Percentiles rank a stretch among this genome's conserved stretches.
phyloP scores from a whole-genome alignment of 352 stramenopile genomes.

The Pythium folliculosum region DNA sequence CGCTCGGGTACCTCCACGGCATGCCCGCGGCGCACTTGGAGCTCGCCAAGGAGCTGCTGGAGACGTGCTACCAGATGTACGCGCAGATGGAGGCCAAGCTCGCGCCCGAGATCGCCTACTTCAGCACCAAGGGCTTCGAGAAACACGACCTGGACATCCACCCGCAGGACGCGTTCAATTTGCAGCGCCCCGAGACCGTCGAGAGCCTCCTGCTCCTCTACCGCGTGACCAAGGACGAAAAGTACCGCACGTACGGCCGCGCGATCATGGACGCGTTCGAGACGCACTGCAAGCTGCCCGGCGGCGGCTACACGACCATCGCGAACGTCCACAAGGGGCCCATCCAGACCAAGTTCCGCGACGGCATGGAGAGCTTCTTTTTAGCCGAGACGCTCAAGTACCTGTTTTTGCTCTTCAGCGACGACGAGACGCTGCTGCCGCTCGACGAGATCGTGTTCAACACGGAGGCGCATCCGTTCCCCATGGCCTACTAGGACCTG shows the following conservation, averaged over 20 bases:
- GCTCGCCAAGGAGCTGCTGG: conserved; percentile 76
- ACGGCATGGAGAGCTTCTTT: conserved; percentile 93
- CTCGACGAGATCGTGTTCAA: conserved; percentile 90
- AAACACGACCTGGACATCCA: conserved; percentile 59
- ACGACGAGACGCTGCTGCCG: conserved; percentile 69
- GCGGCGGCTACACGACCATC: conserved; percentile 67
- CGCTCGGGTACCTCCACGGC: conserved; percentile 75
- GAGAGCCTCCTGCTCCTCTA: conserved; percentile 93
- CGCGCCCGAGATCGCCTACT: conserved; percentile 86
- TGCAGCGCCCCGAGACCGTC: conserved; percentile 90
- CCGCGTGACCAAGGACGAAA: conserved; percentile 86
- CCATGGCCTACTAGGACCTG: conserved; percentile 36
- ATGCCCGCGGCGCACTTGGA: conserved; percentile 63
- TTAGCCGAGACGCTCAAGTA: conserved; percentile 95
- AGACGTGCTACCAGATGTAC: conserved; percentile 91
- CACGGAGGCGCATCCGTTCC: conserved; percentile 86
- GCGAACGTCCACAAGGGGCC: conserved; percentile 54
- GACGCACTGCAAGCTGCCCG: conserved; percentile 64
- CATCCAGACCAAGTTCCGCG: conserved; percentile 43
- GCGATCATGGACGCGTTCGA: conserved; percentile 89
- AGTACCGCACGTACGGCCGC: conserved; percentile 85
- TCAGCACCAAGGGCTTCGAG: conserved; percentile 57
- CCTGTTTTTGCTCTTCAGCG: conserved; percentile 90
- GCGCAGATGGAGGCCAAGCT: conserved; percentile 76
- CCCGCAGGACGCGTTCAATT: conserved; percentile 71